phyloP scores from a whole-genome alignment of 495 filamentous ascomycete species.

The Penicillium pulvis region DNA sequence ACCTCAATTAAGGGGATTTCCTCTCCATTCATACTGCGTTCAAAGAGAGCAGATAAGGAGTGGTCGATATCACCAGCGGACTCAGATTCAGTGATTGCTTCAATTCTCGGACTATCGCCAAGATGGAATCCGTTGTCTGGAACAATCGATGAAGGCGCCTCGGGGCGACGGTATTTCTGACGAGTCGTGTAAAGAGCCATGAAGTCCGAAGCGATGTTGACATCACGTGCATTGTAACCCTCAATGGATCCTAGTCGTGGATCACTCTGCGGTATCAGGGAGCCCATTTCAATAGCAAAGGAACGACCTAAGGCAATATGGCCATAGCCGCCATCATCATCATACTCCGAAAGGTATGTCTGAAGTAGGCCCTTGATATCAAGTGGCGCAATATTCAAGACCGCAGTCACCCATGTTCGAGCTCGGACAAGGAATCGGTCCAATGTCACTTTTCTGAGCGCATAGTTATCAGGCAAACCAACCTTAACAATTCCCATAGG shows the following conservation, averaged over 20 bases:
- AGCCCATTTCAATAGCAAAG: slow-evolving; percentile 92
- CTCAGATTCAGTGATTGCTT: slow-evolving; percentile 10
- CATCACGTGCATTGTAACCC: slow-evolving; percentile 63
- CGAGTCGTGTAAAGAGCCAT: slow-evolving; percentile 96
- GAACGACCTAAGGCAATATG: slow-evolving; percentile 92
- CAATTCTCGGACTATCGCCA: not conserved
- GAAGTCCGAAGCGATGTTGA: slow-evolving; percentile 93
- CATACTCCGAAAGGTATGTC: slow-evolving; percentile 92
- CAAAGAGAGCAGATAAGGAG: slow-evolving; percentile 59
- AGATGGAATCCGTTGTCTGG: slow-evolving; percentile 14
- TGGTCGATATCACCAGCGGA: slow-evolving; percentile 32
- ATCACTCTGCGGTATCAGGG: slow-evolving; percentile 82
- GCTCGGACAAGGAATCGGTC: slow-evolving; percentile 75
- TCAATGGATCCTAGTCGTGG: slow-evolving; percentile 80
- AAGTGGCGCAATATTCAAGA: slow-evolving; percentile 84
- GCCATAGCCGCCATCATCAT: slow-evolving; percentile 82
- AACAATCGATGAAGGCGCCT: slow-evolving; percentile 48
- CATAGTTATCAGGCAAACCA: slow-evolving; percentile 89
- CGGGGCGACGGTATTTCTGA: slow-evolving; percentile 85
- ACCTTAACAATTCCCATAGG: slow-evolving; percentile 71
- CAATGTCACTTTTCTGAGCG: slow-evolving; percentile 74
- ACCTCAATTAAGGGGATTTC: slow-evolving; percentile 72
- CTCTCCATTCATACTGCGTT: slow-evolving; percentile 63
- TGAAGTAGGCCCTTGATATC: slow-evolving; percentile 91
- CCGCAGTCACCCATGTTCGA: slow-evolving; percentile 74